These are phyloP conservation scores for Corylus avellana DNA, from an alignment of 306 rosid species.

Conservation along the genomic window DNA sequence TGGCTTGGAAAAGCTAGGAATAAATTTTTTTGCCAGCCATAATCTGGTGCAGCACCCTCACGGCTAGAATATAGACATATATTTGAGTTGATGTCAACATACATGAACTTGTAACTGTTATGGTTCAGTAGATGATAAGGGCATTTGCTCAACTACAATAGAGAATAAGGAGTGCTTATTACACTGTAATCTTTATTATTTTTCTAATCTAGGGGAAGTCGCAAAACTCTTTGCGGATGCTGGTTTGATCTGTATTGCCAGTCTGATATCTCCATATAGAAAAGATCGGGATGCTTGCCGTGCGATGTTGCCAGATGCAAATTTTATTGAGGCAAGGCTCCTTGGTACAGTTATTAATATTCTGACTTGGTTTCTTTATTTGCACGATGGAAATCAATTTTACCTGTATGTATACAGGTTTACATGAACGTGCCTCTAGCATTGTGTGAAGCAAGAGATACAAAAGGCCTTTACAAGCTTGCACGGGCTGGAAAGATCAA, in stretches of 20 bases:
- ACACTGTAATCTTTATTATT: background rate
- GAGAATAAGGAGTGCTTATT: slow-evolving; percentile 2
- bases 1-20: background rate
- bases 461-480: slow-evolving; percentile 90
- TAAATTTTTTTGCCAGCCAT: background rate
- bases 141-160: background rate
- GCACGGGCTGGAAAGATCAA: slow-evolving; percentile 88
- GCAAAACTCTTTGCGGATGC: slow-evolving; percentile 85
- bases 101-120: background rate
- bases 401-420: slow-evolving; percentile 45
- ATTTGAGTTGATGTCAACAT: background rate
- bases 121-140: background rate
- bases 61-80: background rate
- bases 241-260: slow-evolving; percentile 71
- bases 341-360: slow-evolving; percentile 10
- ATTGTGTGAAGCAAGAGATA: slow-evolving; percentile 77
- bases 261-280: slow-evolving; percentile 82
- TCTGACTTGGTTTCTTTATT: slow-evolving; percentile 23
- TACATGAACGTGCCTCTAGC: slow-evolving; percentile 83
- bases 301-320: slow-evolving; percentile 57
- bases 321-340: slow-evolving; percentile 71
- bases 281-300: slow-evolving; percentile 75
- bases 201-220: slow-evolving; percentile 65
- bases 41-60: background rate
- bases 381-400: slow-evolving; percentile 20